Base-by-base conservation (phyloP, 495 filamentous ascomycete genomes). In the Cryomyces minteri region DNA sequence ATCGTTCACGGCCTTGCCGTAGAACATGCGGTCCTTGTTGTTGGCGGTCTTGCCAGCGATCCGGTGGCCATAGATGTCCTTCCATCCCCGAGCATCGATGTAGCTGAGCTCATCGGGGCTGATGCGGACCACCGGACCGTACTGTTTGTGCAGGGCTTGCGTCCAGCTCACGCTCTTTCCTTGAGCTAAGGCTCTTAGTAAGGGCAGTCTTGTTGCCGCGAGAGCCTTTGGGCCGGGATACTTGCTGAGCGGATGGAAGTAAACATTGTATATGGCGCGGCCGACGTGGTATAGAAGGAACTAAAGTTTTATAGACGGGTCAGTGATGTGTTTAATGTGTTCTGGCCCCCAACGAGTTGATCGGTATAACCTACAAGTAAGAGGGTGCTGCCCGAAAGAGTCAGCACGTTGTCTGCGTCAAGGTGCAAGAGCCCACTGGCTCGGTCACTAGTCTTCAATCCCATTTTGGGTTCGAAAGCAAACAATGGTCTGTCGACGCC, bases 61-160 rank as follows among this genome's bases (percentile, higher is more conserved):
- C 6, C 47, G 48, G 40, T 54, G 47, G 14, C 49, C 56, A 42
- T 46, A 54, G 32, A 57, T 45, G 32, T 57, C 53, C 43, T 56
- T 48, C 51, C 51, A 58, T 9, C 48, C 53, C 39, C 46, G 41
- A 4, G 39, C 29, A 10, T 43, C 43, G 31, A 34, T 49, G 47
- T 40, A 56, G 40, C 45, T 49, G 1, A 58, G 49, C 31, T 51
- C 48, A 28, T 51, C 44, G 5, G 53, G 53, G 11, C 48, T n/a
- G 31, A 52, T 37, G 12, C 55, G 55, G 5, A 58, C 47, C 9
- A 48, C 46, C 1, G 44, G 25, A 12, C 50, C 50, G 32, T 52
- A 52, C 39, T 49, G 32, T 10, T 44, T 36, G 36, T 52, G 50
- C n/a, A 52, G 33, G n/a, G 40, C 8, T 10, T 29, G n/a, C 6